These are phyloP conservation scores for Yamadazyma takamatsuzukensis DNA, from an alignment of 805 yeast genomes.

Conservation along the genomic window DNA sequence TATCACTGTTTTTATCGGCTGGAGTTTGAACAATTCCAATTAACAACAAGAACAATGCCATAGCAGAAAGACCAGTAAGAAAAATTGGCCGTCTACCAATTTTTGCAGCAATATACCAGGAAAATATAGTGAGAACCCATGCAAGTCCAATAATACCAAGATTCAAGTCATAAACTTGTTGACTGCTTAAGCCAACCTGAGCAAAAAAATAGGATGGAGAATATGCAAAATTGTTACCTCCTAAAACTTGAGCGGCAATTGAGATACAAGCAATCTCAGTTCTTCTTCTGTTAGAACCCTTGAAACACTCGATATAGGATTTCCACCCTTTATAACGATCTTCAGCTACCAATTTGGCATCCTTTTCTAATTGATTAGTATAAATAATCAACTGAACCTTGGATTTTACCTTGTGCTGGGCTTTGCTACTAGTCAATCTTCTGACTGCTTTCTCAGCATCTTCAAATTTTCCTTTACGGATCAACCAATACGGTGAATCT, in stretches of 20 bases:
- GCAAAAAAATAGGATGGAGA: constrained; percentile 47
- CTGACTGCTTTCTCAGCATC: constrained; percentile 41
- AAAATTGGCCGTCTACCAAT: constrained; percentile 38
- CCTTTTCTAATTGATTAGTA: constrained; percentile 26
- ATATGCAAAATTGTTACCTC: constrained; percentile 43
- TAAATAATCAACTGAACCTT: constrained; percentile 20
- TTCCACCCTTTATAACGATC: constrained; percentile 14
- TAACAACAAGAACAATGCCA: constrained; percentile 29
- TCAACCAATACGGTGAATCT: constrained; percentile 56
- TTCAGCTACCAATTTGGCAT: constrained; percentile 21
- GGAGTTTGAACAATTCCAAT: constrained; percentile 33
- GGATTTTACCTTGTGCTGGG: constrained; percentile 9
- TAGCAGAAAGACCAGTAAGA: constrained; percentile 31
- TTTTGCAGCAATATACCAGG: constrained; percentile 26
- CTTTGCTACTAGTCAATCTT: constrained; percentile 26
- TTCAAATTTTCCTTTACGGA: constrained; percentile 33
- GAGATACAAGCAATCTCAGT: constrained; percentile 45
- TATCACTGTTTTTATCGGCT: constrained; percentile 12
- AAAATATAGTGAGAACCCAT: constrained; percentile 18
- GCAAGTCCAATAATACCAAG: constrained; percentile 28
- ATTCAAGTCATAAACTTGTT: constrained; percentile 23
- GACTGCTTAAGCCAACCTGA: constrained; percentile 42
- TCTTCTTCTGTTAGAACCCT: constrained; percentile 43
- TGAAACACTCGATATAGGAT: constrained; percentile 43
- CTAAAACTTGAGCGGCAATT: constrained; percentile 42